These are phyloP conservation scores for Stylonectria norvegica DNA, from an alignment of 2,329 filamentous ascomycete species.

Conservation along the genomic window DNA sequence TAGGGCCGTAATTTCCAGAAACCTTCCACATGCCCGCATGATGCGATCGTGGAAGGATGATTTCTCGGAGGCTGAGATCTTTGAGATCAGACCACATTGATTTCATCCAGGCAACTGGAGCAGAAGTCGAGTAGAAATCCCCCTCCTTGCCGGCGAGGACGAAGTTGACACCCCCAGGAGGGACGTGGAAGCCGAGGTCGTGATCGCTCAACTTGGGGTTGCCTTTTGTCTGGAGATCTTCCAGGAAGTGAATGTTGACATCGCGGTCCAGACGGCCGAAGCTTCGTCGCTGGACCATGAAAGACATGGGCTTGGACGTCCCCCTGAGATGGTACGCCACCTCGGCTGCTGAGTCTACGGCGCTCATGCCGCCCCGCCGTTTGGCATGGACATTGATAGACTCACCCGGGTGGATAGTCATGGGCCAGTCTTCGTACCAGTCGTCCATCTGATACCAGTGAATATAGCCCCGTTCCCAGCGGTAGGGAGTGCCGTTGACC, in stretches of 20 bases:
- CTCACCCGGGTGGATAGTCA: slow-evolving; percentile 27
- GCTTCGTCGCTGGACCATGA: slow-evolving; percentile 23
- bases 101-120: slow-evolving; percentile 31
- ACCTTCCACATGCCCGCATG: slow-evolving; percentile 28
- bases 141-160: slow-evolving; percentile 31
- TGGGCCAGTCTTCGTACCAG: slow-evolving; percentile 24
- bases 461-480: slow-evolving; percentile 21
- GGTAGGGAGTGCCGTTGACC: slow-evolving; percentile 35
- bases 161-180: slow-evolving; percentile 24
- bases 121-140: slow-evolving; percentile 27
- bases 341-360: slow-evolving; percentile 25
- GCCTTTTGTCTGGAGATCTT: slow-evolving; percentile 22
- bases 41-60: slow-evolving; percentile 32
- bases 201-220: slow-evolving; percentile 9
- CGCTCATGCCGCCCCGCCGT: neutral
- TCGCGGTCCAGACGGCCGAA: slow-evolving; percentile 3
- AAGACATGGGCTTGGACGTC: slow-evolving; percentile 25
- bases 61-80: slow-evolving; percentile 26
- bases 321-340: slow-evolving; percentile 28
- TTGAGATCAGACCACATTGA: slow-evolving; percentile 24
- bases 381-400: slow-evolving; percentile 8
- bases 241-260: slow-evolving; percentile 20
- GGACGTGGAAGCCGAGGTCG: slow-evolving; percentile 13
- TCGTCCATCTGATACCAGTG: slow-evolving; percentile 17
- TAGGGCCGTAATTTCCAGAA: slow-evolving; percentile 6